Evolutionary conservation across 495 filamentous ascomycete species (phyloP).

Genomic region (Entonaema liquescens): DNA sequence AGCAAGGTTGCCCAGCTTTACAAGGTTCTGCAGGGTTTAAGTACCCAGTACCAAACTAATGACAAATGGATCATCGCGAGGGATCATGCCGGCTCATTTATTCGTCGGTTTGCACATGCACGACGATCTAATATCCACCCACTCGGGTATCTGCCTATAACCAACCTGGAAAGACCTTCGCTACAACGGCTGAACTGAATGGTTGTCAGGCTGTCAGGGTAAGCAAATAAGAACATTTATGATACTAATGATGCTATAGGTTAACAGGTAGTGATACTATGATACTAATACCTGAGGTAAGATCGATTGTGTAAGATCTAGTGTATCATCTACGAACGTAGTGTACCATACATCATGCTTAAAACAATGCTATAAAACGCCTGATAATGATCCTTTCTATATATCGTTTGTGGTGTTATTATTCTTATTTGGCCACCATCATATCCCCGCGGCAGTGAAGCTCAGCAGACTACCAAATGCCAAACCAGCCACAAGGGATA

Average conservation of each 20-base stretch:
- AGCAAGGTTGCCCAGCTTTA: neutral
- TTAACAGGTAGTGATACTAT: too few relatives aligned
- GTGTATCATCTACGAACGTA: neutral
- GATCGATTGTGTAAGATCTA: conserved; percentile 27
- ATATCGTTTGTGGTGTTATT: neutral
- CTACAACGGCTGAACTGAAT: neutral
- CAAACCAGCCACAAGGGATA: conserved; percentile 85
- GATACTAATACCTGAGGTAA: conserved; percentile 26
- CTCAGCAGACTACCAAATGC: conserved; percentile 87
- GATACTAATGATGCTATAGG: neutral
- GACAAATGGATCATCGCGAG: conserved; percentile 27
- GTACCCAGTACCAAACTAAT: conserved; percentile 16
- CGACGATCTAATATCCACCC: conserved; percentile 41
- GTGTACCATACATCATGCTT: conserved; percentile 6
- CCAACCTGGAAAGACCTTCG: neutral
- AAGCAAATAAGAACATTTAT: conserved; percentile 9
- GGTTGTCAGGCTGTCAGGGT: neutral
- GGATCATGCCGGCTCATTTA: conserved; percentile 23
- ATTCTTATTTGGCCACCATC: conserved; percentile 8
- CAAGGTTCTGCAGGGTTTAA: neutral
- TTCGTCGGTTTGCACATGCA: conserved; percentile 33
- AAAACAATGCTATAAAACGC: conserved; percentile 13
- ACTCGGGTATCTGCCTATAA: conserved; percentile 27
- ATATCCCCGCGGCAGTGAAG: conserved; percentile 71
- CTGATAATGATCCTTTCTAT: conserved; percentile 12